Conservation (phyloP, 2,329 filamentous ascomycete genomes). For the Atkinsonella texensis region DNA sequence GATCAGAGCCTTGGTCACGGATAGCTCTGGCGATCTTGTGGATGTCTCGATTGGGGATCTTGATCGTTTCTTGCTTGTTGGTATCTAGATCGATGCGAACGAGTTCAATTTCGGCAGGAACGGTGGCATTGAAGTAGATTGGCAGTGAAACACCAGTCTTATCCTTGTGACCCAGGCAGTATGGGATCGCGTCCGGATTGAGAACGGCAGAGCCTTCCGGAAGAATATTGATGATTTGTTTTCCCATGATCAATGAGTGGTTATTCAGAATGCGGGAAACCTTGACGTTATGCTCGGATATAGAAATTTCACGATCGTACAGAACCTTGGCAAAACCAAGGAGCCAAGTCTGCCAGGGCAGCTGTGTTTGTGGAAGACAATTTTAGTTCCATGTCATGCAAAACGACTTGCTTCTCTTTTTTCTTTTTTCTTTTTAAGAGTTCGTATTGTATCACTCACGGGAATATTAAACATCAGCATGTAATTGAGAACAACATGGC, state of each 20-base stretch:
- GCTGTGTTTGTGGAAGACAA: constrained; percentile 25
- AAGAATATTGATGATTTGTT: constrained; percentile 94
- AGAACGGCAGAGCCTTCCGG: constrained; percentile 89
- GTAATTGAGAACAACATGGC: constrained; percentile 63
- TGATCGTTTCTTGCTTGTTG: constrained; percentile 67
- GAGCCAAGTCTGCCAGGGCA: constrained; percentile 64
- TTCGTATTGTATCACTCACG: constrained; percentile 30
- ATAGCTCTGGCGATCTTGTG: constrained; percentile 60
- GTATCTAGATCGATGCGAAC: constrained; percentile 75
- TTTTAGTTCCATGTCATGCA: not conserved
- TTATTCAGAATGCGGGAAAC: constrained; percentile 81
- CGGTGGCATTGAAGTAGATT: constrained; percentile 87
- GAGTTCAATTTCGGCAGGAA: constrained; percentile 81
- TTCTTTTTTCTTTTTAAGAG: not conserved
- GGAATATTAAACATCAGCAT: constrained; percentile 90
- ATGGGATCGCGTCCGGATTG: constrained; percentile 69
- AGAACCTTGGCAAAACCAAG: constrained; percentile 65
- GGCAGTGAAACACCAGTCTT: constrained; percentile 56
- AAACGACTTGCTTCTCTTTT: not conserved
- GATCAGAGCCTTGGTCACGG: constrained; percentile 53
- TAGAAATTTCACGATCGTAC: constrained; percentile 84
- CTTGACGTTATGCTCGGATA: constrained; percentile 89
- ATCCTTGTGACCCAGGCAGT: constrained; percentile 60
- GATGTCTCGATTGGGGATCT: constrained; percentile 61
- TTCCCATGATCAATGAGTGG: constrained; percentile 84